Base-by-base conservation (phyloP, 768 basidiomycete genomes). In the Multifurca ochricompacta region DNA sequence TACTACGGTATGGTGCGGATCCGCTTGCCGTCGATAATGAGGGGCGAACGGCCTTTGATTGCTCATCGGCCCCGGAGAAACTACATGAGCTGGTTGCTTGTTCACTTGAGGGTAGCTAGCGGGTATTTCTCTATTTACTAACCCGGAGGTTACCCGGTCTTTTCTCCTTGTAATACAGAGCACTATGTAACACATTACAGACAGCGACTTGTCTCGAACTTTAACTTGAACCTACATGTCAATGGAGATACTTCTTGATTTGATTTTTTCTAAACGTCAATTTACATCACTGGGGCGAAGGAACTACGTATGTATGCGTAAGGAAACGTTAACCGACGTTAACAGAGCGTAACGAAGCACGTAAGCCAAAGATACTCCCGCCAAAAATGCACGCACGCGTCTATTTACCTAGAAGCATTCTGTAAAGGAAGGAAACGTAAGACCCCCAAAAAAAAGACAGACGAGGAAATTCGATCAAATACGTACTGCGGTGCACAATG, bases 401-500 rank as follows among this genome's bases (percentile, higher is more conserved):
- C 25, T 8, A 30, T 13, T n/a, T 30, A 53, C 31, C 23, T 49
- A 60, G 57, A 60, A 53, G 43, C 58, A 59, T 34, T 58, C 59
- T 59, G 35, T 23, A 39, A 8, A 19, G n/a, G 35, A 8, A 19
- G n/a, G 31, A 18, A 7, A 46, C 4, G 16, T 59, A 19, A 59
- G 55, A 25, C n/a, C 43, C 13, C 21, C 21, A 18, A 31, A 25
- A 21, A 32, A 9, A 35, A 31, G 27, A 43, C 10, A 27, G 8
- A 45, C 23, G 18, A 30, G 28, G 16, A 40, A 14, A 41, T 36
- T n/a, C n/a, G n/a, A n/a, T n/a, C n/a, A 19, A 10, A 32, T 19
- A 77, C 78, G 58, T 68, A 82, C 81, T 86, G 76, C 85, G 85
- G 64, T 87, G 86, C 62, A 87, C 83, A 58, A 88, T 87, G 53